Evolutionary conservation across 2,329 filamentous ascomycete genomes (phyloP).

Genomic region (Sporothrix sp.): DNA sequence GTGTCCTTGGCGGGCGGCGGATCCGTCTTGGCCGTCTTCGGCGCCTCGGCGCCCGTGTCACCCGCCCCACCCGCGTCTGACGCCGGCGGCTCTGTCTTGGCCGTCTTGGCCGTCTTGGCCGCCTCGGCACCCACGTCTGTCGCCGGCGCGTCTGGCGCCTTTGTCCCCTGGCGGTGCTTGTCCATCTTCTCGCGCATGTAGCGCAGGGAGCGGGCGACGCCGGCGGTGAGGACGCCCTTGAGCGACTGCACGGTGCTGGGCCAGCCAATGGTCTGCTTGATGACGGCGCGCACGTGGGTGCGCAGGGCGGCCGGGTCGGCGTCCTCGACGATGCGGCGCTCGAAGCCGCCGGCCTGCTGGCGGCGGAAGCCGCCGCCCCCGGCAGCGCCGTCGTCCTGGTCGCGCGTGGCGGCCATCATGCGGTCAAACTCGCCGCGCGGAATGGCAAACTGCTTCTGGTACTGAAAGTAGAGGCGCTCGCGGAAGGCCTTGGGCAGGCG

Average conservation of each 20-base stretch:
- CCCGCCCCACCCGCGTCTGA: too few species aligned
- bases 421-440: constrained; percentile 72
- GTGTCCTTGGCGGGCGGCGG: not conserved
- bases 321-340: constrained; percentile 69
- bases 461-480: constrained; percentile 85
- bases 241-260: constrained; percentile 79
- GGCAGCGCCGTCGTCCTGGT: constrained; percentile 49
- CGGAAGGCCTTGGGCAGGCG: constrained; percentile 81
- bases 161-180: constrained; percentile 44
- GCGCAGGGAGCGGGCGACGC: constrained; percentile 55
- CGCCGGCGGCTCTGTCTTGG: not conserved
- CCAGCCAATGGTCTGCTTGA: constrained; percentile 85
- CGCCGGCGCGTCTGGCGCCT: not conserved
- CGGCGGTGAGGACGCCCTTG: constrained; percentile 75
- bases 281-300: constrained; percentile 61
- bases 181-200: constrained; percentile 76
- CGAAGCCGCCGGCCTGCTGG: constrained; percentile 73
- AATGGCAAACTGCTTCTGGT: constrained; percentile 82
- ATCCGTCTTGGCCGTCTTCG: not conserved
- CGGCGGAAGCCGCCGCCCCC: constrained; percentile 54
- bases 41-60: too few species aligned
- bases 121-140: not conserved
- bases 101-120: not conserved
- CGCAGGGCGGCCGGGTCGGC: constrained; percentile 57
- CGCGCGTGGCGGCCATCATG: constrained; percentile 69